A percentile compares a stretch with the other conserved stretches of the same genome.
These are phyloP conservation scores for Ceratobasidium sp. DNA, from an alignment of 1,284 basidiomycete genomes.

Conservation along the genomic window DNA sequence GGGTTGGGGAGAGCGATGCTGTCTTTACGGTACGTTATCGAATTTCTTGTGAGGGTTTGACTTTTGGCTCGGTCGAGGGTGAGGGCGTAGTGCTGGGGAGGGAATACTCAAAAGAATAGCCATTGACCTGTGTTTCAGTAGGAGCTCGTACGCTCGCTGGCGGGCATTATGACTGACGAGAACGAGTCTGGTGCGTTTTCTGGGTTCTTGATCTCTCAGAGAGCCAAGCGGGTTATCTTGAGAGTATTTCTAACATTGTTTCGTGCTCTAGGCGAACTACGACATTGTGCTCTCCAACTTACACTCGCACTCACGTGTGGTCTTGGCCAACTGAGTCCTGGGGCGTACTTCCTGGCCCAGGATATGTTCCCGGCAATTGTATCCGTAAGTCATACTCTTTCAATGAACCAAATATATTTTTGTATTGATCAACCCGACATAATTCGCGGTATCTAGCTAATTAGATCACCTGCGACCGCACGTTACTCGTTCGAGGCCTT, in stretches of 20 bases:
- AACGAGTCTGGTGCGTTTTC: conserved; percentile 58
- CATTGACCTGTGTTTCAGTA: conserved; percentile 49
- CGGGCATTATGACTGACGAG: conserved; percentile 59
- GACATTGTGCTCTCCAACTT: conserved; percentile 66
- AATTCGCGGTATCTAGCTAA: background rate
- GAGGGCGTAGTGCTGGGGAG: background rate
- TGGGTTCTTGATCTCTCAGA: background rate
- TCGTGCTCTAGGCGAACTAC: conserved; percentile 46
- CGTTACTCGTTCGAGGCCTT: conserved; percentile 67
- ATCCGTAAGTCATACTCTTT: conserved; percentile 55
- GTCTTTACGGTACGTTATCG: conserved; percentile 65
- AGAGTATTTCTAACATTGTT: conserved; percentile 55
- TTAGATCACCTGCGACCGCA: conserved; percentile 64
- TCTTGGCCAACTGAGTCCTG: conserved; percentile 69
- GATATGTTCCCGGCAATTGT: conserved; percentile 67
- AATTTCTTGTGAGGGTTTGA: background rate
- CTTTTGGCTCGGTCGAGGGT: background rate
- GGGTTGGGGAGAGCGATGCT: conserved; percentile 64
- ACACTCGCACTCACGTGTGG: conserved; percentile 67
- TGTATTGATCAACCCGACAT: background rate
- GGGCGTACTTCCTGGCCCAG: conserved; percentile 70
- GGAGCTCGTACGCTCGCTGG: conserved; percentile 62
- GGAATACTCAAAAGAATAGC: background rate
- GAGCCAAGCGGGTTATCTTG: conserved; percentile 32
- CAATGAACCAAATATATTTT: background rate